phyloP scores from a whole-genome alignment of 768 basidiomycete species.

The Collybia nuda region DNA sequence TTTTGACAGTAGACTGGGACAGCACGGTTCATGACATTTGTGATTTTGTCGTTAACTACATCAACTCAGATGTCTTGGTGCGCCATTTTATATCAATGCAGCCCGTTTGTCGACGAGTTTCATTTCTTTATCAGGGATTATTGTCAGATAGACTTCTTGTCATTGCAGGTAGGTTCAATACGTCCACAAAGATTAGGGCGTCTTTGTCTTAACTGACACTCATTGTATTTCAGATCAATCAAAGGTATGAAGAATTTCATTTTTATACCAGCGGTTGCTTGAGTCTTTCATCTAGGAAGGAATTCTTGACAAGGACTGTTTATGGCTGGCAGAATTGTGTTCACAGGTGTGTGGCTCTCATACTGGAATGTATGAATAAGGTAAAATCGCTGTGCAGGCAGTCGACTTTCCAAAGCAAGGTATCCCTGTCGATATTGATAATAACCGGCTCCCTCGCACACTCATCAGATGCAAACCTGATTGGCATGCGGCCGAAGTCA shows the following conservation, averaged over 20 bases:
- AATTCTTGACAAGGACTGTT: constrained; percentile 56
- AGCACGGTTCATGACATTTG: constrained; percentile 71
- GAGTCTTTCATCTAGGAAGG: constrained; percentile 45
- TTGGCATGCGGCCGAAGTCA: constrained; percentile 68
- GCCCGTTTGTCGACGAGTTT: not conserved
- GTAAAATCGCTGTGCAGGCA: constrained; percentile 41
- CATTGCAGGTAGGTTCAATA: constrained; percentile 56
- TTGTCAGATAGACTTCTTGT: constrained; percentile 66
- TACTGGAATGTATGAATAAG: not conserved
- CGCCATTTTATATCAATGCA: constrained; percentile 9
- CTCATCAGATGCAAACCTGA: constrained; percentile 75
- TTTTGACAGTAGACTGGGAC: constrained; percentile 41
- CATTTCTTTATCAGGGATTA: constrained; percentile 49
- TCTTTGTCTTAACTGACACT: no score
- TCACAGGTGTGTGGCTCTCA: constrained; percentile 35
- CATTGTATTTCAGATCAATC: constrained; percentile 58
- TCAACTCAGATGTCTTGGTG: constrained; percentile 80
- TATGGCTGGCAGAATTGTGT: constrained; percentile 60
- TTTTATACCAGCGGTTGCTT: not conserved
- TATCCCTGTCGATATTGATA: constrained; percentile 54
- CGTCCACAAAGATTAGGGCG: not conserved
- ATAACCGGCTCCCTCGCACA: constrained; percentile 43
- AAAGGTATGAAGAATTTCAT: constrained; percentile 35
- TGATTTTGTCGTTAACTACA: constrained; percentile 81
- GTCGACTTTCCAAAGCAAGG: constrained; percentile 85